A percentile compares a stretch with the other conserved stretches of the same genome.
Conservation (phyloP, 139 green algal species). For the Chlamydomonas sp. region DNA sequence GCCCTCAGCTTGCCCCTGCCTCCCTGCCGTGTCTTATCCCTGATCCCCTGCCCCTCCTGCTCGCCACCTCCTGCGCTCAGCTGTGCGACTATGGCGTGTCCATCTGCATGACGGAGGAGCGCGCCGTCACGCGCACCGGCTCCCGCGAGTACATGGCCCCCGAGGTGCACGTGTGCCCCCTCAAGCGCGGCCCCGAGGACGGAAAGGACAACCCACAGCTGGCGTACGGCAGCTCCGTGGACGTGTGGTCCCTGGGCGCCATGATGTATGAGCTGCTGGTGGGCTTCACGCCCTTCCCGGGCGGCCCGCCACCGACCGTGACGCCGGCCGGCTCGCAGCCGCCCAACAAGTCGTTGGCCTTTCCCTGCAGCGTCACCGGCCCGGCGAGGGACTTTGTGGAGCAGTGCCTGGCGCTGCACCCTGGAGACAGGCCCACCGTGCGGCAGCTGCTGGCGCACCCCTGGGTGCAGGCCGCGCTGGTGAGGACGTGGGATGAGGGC, state of each 20-base stretch:
- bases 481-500: too few species aligned
- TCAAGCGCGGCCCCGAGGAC: conserved; percentile 55
- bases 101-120: conserved; percentile 54
- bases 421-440: conserved; percentile 37
- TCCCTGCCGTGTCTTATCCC: too few species aligned
- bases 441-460: conserved; percentile 46
- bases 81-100: conserved; percentile 52
- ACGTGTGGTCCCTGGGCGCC: conserved; percentile 57
- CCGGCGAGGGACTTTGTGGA: conserved; percentile 25
- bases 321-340: neutral
- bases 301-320: neutral
- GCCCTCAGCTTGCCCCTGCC: too few species aligned
- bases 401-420: conserved; percentile 35
- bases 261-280: conserved; percentile 64
- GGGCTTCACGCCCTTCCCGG: conserved; percentile 31
- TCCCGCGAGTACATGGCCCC: conserved; percentile 58
- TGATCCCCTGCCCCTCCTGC: too few species aligned
- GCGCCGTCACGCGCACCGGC: conserved; percentile 57
- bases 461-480: conserved; percentile 36
- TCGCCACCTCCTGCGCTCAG: too few species aligned
- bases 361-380: conserved; percentile 19
- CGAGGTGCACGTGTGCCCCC: conserved; percentile 52
- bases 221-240: conserved; percentile 47
- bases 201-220: conserved; percentile 54
- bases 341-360: neutral